A percentile compares a stretch with the other conserved stretches of the same genome.
Evolutionary conservation across 2,329 filamentous ascomycete species (phyloP).

Genomic region (Whalleya microplaca): DNA sequence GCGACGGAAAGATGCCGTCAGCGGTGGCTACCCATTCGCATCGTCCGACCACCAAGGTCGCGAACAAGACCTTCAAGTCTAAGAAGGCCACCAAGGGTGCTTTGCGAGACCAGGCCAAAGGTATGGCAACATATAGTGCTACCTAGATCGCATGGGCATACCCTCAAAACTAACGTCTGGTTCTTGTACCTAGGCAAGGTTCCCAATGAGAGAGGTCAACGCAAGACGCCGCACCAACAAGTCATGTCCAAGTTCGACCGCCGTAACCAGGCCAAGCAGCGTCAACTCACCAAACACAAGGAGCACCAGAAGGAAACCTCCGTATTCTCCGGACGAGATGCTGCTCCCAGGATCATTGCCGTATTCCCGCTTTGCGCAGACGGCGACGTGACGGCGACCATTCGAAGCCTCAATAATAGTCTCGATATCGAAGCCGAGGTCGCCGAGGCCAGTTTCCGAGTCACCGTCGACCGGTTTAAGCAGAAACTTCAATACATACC

Average conservation of each 20-base stretch:
- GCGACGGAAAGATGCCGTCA: slow-evolving; percentile 75
- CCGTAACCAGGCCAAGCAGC: slow-evolving; percentile 92
- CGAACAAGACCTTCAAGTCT: slow-evolving; percentile 91
- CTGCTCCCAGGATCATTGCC: slow-evolving; percentile 84
- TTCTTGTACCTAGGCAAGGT: slow-evolving; percentile 73
- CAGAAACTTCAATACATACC: slow-evolving; percentile 89
- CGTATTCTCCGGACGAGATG: slow-evolving; percentile 84
- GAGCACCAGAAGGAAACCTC: slow-evolving; percentile 79
- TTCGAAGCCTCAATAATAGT: slow-evolving; percentile 74
- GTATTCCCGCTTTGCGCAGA: slow-evolving; percentile 82
- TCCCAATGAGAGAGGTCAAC: slow-evolving; percentile 69
- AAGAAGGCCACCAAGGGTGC: slow-evolving; percentile 87
- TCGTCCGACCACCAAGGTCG: slow-evolving; percentile 85
- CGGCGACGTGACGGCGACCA: slow-evolving; percentile 67
- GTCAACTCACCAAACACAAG: slow-evolving; percentile 79
- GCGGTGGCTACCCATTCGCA: slow-evolving; percentile 77
- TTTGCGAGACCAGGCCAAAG: slow-evolving; percentile 83
- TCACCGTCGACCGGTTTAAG: slow-evolving; percentile 87
- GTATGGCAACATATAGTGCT: slow-evolving; percentile 46
- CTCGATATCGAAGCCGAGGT: slow-evolving; percentile 75
- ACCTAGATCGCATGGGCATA: slow-evolving; percentile 13
- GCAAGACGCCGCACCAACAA: slow-evolving; percentile 93
- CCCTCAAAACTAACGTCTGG: slow-evolving; percentile 12
- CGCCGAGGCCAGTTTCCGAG: slow-evolving; percentile 61
- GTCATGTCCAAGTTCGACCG: slow-evolving; percentile 97